Evolutionary conservation across 805 yeast species (phyloP).

Genomic region (Wickerhamomyces xylosicus): DNA sequence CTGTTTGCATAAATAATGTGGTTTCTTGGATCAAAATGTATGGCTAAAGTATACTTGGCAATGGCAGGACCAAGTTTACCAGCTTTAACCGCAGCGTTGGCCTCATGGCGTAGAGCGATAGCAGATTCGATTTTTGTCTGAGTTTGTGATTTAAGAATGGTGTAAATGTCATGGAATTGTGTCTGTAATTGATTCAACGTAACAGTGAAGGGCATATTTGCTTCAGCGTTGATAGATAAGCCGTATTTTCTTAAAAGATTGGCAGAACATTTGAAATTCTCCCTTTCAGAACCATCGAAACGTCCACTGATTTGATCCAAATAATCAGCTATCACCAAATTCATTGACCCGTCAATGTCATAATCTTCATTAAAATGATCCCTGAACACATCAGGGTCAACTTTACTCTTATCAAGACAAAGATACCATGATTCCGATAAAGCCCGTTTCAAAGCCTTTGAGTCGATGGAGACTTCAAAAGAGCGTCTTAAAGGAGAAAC

Average conservation of each 20-base stretch:
- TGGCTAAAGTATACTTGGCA: conserved; percentile 26
- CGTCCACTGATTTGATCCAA: not conserved
- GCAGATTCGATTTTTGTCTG: conserved; percentile 3
- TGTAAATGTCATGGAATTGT: not conserved
- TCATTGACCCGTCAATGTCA: conserved; percentile 12
- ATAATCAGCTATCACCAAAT: conserved; percentile 9
- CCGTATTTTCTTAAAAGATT: conserved; percentile 9
- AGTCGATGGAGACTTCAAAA: not conserved
- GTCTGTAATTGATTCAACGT: not conserved
- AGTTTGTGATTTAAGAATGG: not conserved
- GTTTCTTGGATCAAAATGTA: conserved; percentile 22
- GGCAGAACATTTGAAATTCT: conserved; percentile 2
- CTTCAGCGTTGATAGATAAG: conserved; percentile 2
- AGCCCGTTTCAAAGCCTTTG: not conserved
- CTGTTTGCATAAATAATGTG: conserved; percentile 27
- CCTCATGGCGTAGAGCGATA: conserved; percentile 10
- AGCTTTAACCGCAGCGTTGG: conserved; percentile 9
- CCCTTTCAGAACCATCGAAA: not conserved
- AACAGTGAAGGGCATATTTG: not conserved
- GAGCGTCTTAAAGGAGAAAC: conserved; percentile 7
- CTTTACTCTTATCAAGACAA: conserved; percentile 1
- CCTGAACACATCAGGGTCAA: not conserved
- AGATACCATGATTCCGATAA: conserved; percentile 2
- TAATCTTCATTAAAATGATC: conserved; percentile 9
- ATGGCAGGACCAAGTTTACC: conserved; percentile 21